Evolutionary conservation across 495 filamentous ascomycete species (phyloP).

Genomic region (Daldinia loculata): DNA sequence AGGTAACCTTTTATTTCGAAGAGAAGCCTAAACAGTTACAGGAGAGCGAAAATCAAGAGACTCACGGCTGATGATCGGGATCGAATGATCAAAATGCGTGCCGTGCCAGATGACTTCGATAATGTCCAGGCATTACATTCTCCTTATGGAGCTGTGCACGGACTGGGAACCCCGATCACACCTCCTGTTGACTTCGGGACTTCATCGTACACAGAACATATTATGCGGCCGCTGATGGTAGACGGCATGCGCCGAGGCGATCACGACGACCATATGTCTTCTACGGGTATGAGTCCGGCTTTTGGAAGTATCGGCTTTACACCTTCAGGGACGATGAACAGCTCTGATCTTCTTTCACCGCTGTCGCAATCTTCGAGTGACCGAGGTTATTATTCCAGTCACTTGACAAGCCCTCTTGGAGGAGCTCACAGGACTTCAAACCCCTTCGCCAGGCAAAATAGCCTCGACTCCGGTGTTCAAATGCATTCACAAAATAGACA

Average conservation of each 20-base stretch:
- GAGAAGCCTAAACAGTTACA: constrained; percentile 54
- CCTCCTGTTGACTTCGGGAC: constrained; percentile 64
- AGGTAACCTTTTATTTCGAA: constrained; percentile 24
- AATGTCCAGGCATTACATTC: constrained; percentile 89
- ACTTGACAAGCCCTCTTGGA: constrained; percentile 57
- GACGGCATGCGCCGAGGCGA: constrained; percentile 66
- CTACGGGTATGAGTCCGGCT: constrained; percentile 67
- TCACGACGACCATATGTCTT: constrained; percentile 65
- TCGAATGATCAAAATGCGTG: constrained; percentile 91
- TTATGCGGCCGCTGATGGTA: constrained; percentile 69
- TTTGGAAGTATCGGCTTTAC: constrained; percentile 70
- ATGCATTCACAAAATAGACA: constrained; percentile 56
- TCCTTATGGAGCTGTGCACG: constrained; percentile 68
- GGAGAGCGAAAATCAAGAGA: constrained; percentile 94
- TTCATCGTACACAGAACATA: constrained; percentile 60
- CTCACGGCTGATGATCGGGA: constrained; percentile 92
- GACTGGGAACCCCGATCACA: constrained; percentile 62
- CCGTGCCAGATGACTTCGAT: constrained; percentile 90
- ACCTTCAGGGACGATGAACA: constrained; percentile 55
- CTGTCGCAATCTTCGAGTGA: constrained; percentile 61
- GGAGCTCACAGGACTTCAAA: constrained; percentile 62
- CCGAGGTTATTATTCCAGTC: constrained; percentile 61
- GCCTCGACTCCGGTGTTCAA: constrained; percentile 57
- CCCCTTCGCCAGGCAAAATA: constrained; percentile 62
- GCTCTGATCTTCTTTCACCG: constrained; percentile 62